phyloP scores from a whole-genome alignment of 306 rosid genomes.

The Pyrus bretschneideri region DNA sequence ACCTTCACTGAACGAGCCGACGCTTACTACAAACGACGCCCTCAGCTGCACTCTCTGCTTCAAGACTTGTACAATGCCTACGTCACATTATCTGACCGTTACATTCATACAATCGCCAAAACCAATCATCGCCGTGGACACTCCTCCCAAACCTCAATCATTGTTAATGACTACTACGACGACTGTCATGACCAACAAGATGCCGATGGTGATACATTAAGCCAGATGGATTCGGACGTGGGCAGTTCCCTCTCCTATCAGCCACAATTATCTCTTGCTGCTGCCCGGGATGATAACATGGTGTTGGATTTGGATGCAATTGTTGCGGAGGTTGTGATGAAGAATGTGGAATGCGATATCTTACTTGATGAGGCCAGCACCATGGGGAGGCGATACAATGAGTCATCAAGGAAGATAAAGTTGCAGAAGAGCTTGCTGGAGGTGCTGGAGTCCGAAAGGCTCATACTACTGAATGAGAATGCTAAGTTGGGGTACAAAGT shows the following conservation, averaged over 20 bases:
- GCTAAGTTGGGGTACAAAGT: constrained; percentile 58
- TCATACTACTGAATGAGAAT: constrained; percentile 73
- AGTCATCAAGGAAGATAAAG: constrained; percentile 65
- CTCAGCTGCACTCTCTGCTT: constrained; percentile 65
- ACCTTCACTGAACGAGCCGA: constrained; percentile 87
- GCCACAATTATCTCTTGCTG: constrained; percentile 20
- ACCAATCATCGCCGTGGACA: constrained; percentile 30
- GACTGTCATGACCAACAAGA: constrained; percentile 47
- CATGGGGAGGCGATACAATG: constrained; percentile 47
- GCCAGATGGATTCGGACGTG: constrained; percentile 57
- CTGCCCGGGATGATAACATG: neutral
- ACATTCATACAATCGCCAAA: constrained; percentile 58
- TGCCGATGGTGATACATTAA: constrained; percentile 16
- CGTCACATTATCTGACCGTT: constrained; percentile 69
- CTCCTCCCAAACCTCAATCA: constrained; percentile 50
- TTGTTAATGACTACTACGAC: constrained; percentile 24
- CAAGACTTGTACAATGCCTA: constrained; percentile 84
- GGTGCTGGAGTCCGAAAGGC: constrained; percentile 90
- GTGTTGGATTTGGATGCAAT: constrained; percentile 23
- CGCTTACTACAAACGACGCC: constrained; percentile 79
- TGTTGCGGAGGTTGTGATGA: constrained; percentile 68
- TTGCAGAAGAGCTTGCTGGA: constrained; percentile 82
- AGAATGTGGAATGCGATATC: constrained; percentile 60
- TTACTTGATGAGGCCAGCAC: constrained; percentile 44
- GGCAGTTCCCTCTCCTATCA: constrained; percentile 78